Evolutionary conservation across 2,329 filamentous ascomycete genomes (phyloP).

Genomic region (Fusarium mexicanum): DNA sequence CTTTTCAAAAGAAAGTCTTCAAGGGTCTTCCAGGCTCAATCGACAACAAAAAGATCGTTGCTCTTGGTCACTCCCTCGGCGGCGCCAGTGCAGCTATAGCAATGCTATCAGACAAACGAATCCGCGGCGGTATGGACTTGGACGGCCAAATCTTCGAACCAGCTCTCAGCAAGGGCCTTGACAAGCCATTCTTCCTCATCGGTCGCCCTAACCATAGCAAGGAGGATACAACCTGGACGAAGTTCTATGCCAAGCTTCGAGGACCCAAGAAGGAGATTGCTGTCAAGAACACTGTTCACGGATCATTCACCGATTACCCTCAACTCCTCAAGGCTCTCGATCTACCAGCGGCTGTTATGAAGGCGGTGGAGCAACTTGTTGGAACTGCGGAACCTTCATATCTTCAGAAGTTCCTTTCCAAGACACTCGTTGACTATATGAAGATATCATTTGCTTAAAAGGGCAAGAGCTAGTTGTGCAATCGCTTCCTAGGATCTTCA

Average conservation of each 20-base stretch:
- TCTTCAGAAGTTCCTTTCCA: slow-evolving; percentile 35
- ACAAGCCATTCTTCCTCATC: slow-evolving; percentile 46
- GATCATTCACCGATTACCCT: slow-evolving; percentile 47
- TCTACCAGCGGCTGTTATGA: slow-evolving; percentile 23
- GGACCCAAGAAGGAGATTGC: slow-evolving; percentile 40
- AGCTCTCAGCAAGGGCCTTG: slow-evolving; percentile 41
- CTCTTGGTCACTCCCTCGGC: slow-evolving; percentile 54
- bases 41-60: slow-evolving; percentile 44
- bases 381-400: slow-evolving; percentile 18
- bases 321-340: slow-evolving; percentile 38
- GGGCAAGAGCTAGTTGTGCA: too few relatives aligned
- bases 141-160: slow-evolving; percentile 52
- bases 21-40: slow-evolving; percentile 38
- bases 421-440: slow-evolving; percentile 38
- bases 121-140: slow-evolving; percentile 52
- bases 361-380: not conserved
- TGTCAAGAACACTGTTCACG: slow-evolving; percentile 43
- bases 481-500: too few relatives aligned
- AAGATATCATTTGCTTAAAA: not conserved
- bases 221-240: slow-evolving; percentile 47
- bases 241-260: slow-evolving; percentile 42
- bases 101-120: slow-evolving; percentile 44
- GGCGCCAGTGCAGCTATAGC: slow-evolving; percentile 50
- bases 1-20: slow-evolving; percentile 22
- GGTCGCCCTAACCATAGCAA: slow-evolving; percentile 44